Conservation (phyloP, 768 basidiomycete genomes). For the Lactifluus rugatus region DNA sequence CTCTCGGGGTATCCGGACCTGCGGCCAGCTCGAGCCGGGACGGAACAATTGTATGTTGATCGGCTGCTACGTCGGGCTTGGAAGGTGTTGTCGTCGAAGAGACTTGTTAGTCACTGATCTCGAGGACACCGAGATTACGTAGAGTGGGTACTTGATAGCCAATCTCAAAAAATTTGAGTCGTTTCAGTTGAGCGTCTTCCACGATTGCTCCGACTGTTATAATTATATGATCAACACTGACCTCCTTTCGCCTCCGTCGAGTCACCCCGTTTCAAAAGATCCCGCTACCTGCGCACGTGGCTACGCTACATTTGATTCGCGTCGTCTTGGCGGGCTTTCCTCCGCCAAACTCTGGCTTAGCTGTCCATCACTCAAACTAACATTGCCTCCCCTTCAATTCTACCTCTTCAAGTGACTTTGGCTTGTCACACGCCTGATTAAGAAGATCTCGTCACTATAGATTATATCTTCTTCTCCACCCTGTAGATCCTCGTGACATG, state of each 20-base stretch:
- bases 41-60: neutral
- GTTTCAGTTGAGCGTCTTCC: conserved; percentile 11
- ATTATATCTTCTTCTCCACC: neutral
- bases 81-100: neutral
- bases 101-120: too few species aligned
- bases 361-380: neutral
- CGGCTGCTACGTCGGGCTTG: conserved; percentile 6
- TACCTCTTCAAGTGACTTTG: neutral
- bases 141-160: conserved; percentile 2
- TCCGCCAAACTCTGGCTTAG: neutral
- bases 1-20: neutral
- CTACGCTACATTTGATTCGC: neutral
- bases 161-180: conserved; percentile 2
- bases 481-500: conserved; percentile 13
- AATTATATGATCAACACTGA: conserved; percentile 7
- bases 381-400: neutral
- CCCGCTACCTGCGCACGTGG: neutral
- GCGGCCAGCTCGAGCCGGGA: neutral
- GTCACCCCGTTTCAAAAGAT: conserved; percentile 5
- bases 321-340: neutral
- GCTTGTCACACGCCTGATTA: neutral
- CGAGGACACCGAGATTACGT: conserved; percentile 8
- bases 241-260: neutral
- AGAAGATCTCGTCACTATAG: conserved; percentile 2
- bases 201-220: neutral